Conservation (phyloP, 164 flowering plant species). For the Vitis amurensis region DNA sequence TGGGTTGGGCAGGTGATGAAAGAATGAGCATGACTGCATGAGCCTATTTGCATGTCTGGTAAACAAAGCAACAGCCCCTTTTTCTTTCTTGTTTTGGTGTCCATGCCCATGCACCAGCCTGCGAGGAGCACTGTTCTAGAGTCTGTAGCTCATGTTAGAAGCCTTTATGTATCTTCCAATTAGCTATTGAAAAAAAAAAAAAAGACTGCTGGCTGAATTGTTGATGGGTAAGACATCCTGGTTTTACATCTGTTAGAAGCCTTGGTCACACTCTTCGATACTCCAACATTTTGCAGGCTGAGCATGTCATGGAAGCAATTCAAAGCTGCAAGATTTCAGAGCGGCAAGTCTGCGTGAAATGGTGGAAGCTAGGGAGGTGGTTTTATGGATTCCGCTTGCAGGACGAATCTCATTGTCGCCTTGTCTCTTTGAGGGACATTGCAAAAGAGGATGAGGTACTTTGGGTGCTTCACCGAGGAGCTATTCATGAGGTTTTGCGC, state of each 20-base stretch:
- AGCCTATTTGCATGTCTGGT: too few species aligned
- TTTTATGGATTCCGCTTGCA: slow-evolving; percentile 68
- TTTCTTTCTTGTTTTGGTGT: too few species aligned
- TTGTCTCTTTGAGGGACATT: slow-evolving; percentile 58
- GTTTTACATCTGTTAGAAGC: background rate
- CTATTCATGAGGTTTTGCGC: slow-evolving; percentile 75
- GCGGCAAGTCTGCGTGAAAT: slow-evolving; percentile 66
- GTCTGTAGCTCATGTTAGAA: too few species aligned
- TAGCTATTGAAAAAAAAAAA: too few species aligned
- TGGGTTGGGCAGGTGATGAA: too few species aligned
- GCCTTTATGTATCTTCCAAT: too few species aligned
- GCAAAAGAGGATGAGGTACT: slow-evolving; percentile 61
- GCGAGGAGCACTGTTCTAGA: too few species aligned
- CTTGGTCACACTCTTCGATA: background rate
- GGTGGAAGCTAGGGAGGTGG: slow-evolving; percentile 97
- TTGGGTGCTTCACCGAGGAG: slow-evolving; percentile 74
- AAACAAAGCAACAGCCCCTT: too few species aligned
- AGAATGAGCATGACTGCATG: too few species aligned
- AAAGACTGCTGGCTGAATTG: too few species aligned
- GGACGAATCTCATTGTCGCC: slow-evolving; percentile 56
- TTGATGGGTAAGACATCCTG: background rate
- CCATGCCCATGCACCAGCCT: too few species aligned
- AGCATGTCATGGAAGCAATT: slow-evolving; percentile 47
- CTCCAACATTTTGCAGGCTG: slow-evolving; percentile 33
- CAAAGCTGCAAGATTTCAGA: slow-evolving; percentile 47